Percentiles rank a stretch among this genome's conserved stretches.
Conservation (phyloP, 192 early-diverging fungal species). For the Dissophora globulifera region DNA sequence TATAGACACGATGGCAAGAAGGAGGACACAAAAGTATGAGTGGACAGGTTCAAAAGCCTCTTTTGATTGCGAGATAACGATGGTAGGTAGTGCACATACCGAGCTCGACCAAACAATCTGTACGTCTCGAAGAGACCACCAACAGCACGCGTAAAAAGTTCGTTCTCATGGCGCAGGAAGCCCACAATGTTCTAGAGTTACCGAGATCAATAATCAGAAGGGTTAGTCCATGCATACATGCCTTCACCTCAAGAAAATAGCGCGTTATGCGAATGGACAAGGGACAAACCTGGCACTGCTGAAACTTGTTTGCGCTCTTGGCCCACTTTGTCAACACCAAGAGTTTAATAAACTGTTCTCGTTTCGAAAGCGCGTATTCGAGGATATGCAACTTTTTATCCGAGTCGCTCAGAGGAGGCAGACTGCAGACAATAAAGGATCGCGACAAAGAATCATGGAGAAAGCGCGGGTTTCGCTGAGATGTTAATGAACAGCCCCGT, state of each 20-base stretch:
- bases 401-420: slow-evolving; percentile 66
- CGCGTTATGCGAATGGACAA: too few relatives aligned
- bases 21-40: too few relatives aligned
- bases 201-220: too few relatives aligned
- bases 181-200: slow-evolving; percentile 69
- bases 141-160: slow-evolving; percentile 67
- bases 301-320: slow-evolving; percentile 71
- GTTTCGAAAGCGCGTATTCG: slow-evolving; percentile 69
- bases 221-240: not conserved
- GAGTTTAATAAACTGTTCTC: slow-evolving; percentile 76
- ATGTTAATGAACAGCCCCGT: not conserved
- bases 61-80: too few relatives aligned
- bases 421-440: slow-evolving; percentile 58
- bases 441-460: not conserved
- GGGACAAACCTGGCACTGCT: slow-evolving; percentile 78
- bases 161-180: slow-evolving; percentile 71
- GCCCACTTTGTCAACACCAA: slow-evolving; percentile 83
- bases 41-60: too few relatives aligned
- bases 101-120: slow-evolving; percentile 60
- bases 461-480: not conserved
- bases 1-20: slow-evolving; percentile 23
- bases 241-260: not conserved
- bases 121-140: slow-evolving; percentile 66
- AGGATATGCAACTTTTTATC: slow-evolving; percentile 71
- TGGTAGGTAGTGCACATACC: slow-evolving; percentile 51